Percentiles rank a stretch among this genome's conserved stretches.
These are phyloP conservation scores for Linanthus parryae DNA, from an alignment of 148 eudicot species.

Conservation along the genomic window DNA sequence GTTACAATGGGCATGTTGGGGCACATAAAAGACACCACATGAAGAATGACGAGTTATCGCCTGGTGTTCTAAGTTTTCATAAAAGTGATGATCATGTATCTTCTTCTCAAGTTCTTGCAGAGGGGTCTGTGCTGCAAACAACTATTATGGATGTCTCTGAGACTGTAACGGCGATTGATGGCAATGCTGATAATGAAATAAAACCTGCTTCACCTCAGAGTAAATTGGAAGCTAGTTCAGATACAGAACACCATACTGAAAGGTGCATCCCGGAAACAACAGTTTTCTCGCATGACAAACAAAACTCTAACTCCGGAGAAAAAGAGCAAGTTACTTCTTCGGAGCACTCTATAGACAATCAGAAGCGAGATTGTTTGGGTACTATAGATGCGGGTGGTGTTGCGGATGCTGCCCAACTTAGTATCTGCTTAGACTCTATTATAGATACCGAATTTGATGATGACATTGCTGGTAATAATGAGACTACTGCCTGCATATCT, in stretches of 20 bases:
- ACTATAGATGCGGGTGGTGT: slow-evolving; percentile 22
- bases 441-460: slow-evolving; percentile 19
- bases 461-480: slow-evolving; percentile 19
- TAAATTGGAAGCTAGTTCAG: slow-evolving; percentile 19
- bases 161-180: slow-evolving; percentile 20
- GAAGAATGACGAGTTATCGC: slow-evolving; percentile 46
- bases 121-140: slow-evolving; percentile 20
- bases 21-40: slow-evolving; percentile 55
- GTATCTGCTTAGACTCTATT: slow-evolving; percentile 28
- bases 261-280: slow-evolving; percentile 17
- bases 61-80: slow-evolving; percentile 20
- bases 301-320: slow-evolving; percentile 12
- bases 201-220: slow-evolving; percentile 16
- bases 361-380: slow-evolving; percentile 18
- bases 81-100: slow-evolving; percentile 21
- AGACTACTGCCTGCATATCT: slow-evolving; percentile 13
- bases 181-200: slow-evolving; percentile 11
- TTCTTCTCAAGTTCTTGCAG: slow-evolving; percentile 16
- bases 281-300: slow-evolving; percentile 16
- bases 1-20: slow-evolving; percentile 79
- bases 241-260: slow-evolving; percentile 16
- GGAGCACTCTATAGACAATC: slow-evolving; percentile 3
- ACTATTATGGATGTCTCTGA: slow-evolving; percentile 24
- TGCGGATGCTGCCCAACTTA: slow-evolving; percentile 18
- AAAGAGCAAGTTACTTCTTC: no score